Percentiles rank a stretch among this genome's conserved stretches.
Conservation (phyloP, 2,329 filamentous ascomycete species). For the Stemphylium vesicarium region DNA sequence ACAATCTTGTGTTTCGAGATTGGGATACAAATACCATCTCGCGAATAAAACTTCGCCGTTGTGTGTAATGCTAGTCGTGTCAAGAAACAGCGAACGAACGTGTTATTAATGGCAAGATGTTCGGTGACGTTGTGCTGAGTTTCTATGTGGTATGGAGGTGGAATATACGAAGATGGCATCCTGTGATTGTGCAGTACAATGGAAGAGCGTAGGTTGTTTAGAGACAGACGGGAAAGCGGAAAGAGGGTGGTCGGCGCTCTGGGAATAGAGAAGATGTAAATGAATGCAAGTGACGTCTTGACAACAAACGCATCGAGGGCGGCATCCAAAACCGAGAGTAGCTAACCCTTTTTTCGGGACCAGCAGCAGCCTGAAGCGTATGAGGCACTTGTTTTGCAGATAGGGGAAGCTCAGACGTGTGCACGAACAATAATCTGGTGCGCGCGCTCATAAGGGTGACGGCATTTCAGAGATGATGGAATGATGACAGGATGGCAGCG, state of each 20-base stretch:
- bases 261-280: not conserved
- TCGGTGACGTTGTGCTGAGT: slow-evolving; percentile 45
- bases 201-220: not conserved
- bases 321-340: not conserved
- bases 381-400: not conserved
- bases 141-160: slow-evolving; percentile 17
- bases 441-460: not conserved
- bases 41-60: slow-evolving; percentile 31
- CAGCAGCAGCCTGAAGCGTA: not conserved
- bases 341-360: not conserved
- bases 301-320: not conserved
- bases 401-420: not conserved
- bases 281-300: not conserved
- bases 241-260: not conserved
- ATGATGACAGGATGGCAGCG: not conserved
- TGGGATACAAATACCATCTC: slow-evolving; percentile 30
- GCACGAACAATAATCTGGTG: too few species aligned
- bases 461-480: not conserved
- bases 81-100: slow-evolving; percentile 27
- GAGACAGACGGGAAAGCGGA: not conserved
- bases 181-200: not conserved
- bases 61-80: slow-evolving; percentile 36
- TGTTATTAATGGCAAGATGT: slow-evolving; percentile 41
- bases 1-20: slow-evolving; percentile 39
- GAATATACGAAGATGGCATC: slow-evolving; percentile 18